phyloP scores from a whole-genome alignment of 345 rosid genomes.

The Anacardium occidentale region DNA sequence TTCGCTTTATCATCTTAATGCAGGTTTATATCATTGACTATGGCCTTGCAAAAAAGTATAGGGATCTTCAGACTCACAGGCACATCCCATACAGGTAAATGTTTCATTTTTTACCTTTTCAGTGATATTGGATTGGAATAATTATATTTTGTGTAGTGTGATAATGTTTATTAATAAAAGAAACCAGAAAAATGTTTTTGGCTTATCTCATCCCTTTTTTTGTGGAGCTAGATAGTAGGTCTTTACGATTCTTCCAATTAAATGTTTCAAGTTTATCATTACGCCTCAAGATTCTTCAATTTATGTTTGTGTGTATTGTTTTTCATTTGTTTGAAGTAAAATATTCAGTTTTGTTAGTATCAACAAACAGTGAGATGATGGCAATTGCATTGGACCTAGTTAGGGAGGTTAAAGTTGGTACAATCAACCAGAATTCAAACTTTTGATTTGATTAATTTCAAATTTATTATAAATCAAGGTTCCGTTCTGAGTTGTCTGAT shows the following conservation, averaged over 20 bases:
- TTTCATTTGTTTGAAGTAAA: neutral
- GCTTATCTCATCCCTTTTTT: neutral
- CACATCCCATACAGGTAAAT: constrained; percentile 78
- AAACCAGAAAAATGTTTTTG: neutral
- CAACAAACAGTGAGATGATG: neutral
- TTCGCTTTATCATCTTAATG: constrained; percentile 3
- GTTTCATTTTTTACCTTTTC: constrained; percentile 8
- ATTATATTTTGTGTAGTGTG: neutral
- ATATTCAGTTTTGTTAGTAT: neutral
- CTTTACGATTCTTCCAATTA: neutral
- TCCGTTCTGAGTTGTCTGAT: neutral
- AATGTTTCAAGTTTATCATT: neutral
- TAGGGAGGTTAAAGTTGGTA: neutral
- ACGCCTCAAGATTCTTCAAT: too few relatives aligned
- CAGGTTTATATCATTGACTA: constrained; percentile 80
- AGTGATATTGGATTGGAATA: neutral
- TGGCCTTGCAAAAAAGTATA: constrained; percentile 89
- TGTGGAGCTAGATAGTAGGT: neutral
- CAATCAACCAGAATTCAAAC: neutral
- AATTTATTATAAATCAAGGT: neutral
- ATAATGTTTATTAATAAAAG: neutral
- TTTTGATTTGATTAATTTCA: neutral
- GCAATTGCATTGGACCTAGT: neutral
- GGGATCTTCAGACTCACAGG: constrained; percentile 89
- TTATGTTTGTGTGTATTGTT: neutral